Percentiles rank a stretch among this genome's conserved stretches.
phyloP scores from a whole-genome alignment of 2,329 filamentous ascomycete genomes.

The Ophiostoma australiae region DNA sequence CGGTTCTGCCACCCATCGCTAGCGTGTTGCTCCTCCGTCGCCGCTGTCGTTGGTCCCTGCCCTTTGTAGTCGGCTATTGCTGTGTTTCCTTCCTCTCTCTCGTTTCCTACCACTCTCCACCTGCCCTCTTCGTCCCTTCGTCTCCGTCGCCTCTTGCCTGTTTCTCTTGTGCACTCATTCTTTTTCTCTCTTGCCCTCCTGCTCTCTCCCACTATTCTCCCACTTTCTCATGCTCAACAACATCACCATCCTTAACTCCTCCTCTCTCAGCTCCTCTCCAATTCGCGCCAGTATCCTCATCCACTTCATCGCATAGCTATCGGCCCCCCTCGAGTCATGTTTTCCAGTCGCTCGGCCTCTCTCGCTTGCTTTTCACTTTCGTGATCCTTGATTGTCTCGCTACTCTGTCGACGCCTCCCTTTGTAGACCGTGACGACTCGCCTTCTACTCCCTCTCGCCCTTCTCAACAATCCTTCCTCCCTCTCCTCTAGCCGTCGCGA shows the following conservation, averaged over 20 bases:
- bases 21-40: conserved; percentile 12
- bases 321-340: conserved; percentile 11
- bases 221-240: too few relatives aligned
- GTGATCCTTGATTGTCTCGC: conserved; percentile 24
- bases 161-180: not conserved
- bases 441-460: not conserved
- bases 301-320: not conserved
- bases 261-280: not conserved
- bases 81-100: not conserved
- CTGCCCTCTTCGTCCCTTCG: not conserved
- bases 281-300: not conserved
- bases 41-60: conserved; percentile 14
- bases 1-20: conserved; percentile 15
- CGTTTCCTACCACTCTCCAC: conserved; percentile 11
- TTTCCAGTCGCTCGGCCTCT: conserved; percentile 1
- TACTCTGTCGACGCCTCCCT: conserved; percentile 13
- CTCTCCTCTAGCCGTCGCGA: conserved; percentile 32
- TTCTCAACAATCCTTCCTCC: conserved; percentile 28
- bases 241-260: not conserved
- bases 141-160: not conserved
- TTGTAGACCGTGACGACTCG: not conserved
- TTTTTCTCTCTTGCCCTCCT: not conserved
- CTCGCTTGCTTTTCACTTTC: conserved; percentile 5
- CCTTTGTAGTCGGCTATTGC: conserved; percentile 10
- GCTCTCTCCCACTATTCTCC: not conserved